phyloP scores from a whole-genome alignment of 257 asterid genomes.

The Striga asiatica region DNA sequence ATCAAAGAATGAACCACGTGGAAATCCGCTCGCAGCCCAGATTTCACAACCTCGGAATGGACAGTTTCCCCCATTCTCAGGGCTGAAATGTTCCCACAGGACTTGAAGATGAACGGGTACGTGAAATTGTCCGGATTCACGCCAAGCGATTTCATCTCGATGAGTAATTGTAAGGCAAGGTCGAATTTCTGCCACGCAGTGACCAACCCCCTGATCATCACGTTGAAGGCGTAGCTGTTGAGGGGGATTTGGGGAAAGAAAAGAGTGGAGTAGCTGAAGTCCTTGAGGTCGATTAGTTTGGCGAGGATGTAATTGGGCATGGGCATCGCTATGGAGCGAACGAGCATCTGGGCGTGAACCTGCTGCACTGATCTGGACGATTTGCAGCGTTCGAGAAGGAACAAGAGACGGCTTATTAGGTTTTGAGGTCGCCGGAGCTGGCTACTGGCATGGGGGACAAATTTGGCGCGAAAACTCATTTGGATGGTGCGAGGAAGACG shows the following conservation, averaged over 20 bases:
- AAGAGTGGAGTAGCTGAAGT: conserved; percentile 34
- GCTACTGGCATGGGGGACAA: conserved; percentile 11
- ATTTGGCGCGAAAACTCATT: conserved; percentile 19
- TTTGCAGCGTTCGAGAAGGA: conserved; percentile 35
- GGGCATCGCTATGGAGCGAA: conserved; percentile 54
- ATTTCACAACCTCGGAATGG: conserved; percentile 56
- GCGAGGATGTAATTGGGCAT: conserved; percentile 65
- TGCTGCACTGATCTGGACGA: conserved; percentile 43
- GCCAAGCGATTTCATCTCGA: conserved; percentile 42
- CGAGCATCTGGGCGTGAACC: conserved; percentile 58
- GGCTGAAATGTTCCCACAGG: conserved; percentile 55
- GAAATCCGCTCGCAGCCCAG: conserved; percentile 51
- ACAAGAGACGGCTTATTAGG: conserved; percentile 30
- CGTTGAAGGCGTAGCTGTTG: conserved; percentile 62
- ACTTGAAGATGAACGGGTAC: conserved; percentile 68
- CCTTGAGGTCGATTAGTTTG: conserved; percentile 48
- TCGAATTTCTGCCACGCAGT: conserved; percentile 62
- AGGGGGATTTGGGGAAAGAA: conserved; percentile 43
- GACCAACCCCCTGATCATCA: conserved; percentile 68
- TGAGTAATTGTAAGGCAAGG: conserved; percentile 38
- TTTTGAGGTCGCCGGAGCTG: conserved; percentile 10
- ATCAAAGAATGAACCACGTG: conserved; percentile 71
- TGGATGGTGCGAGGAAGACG: neutral
- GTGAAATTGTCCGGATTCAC: conserved; percentile 71
- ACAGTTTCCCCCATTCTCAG: conserved; percentile 31